These are phyloP conservation scores for Scortechinia acanthostroma DNA, from an alignment of 2,329 filamentous ascomycete genomes.

Conservation along the genomic window DNA sequence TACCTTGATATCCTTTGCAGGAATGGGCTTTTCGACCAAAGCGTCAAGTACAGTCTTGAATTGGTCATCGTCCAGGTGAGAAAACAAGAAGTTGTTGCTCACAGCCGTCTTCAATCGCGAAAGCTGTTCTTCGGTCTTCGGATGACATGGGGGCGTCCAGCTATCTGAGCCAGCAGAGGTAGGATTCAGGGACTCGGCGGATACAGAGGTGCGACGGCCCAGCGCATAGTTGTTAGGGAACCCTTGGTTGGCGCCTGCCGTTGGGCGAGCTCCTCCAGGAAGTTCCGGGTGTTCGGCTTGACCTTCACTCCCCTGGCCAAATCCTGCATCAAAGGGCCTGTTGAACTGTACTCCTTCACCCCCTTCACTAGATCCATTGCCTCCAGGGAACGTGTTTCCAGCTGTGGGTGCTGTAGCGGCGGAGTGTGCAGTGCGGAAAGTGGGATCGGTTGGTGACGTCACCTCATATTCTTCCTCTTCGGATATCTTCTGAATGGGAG, in stretches of 20 bases:
- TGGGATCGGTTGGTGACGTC: slow-evolving; percentile 1
- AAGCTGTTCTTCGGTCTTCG: slow-evolving; percentile 77
- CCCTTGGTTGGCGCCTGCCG: slow-evolving; percentile 54
- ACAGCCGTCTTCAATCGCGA: slow-evolving; percentile 75
- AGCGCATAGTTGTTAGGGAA: slow-evolving; percentile 93
- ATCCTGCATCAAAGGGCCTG: neutral
- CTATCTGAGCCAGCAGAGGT: slow-evolving; percentile 76
- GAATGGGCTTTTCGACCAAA: slow-evolving; percentile 88
- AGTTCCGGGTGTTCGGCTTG: neutral
- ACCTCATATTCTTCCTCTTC: slow-evolving; percentile 1
- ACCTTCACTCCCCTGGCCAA: neutral
- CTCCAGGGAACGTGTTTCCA: neutral
- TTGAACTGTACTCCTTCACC: neutral
- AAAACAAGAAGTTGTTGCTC: slow-evolving; percentile 85
- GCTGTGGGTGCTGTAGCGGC: neutral
- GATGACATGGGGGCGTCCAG: slow-evolving; percentile 80
- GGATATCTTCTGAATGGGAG: neutral
- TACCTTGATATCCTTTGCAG: slow-evolving; percentile 76
- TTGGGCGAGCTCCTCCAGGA: slow-evolving; percentile 32
- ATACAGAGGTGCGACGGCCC: slow-evolving; percentile 87
- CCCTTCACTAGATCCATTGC: neutral
- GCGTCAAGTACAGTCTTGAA: slow-evolving; percentile 80
- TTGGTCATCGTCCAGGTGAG: slow-evolving; percentile 89
- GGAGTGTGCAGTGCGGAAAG: neutral
- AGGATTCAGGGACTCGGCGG: slow-evolving; percentile 90